phyloP scores from a whole-genome alignment of 345 rosid genomes.

The Euphorbia lathyris region DNA sequence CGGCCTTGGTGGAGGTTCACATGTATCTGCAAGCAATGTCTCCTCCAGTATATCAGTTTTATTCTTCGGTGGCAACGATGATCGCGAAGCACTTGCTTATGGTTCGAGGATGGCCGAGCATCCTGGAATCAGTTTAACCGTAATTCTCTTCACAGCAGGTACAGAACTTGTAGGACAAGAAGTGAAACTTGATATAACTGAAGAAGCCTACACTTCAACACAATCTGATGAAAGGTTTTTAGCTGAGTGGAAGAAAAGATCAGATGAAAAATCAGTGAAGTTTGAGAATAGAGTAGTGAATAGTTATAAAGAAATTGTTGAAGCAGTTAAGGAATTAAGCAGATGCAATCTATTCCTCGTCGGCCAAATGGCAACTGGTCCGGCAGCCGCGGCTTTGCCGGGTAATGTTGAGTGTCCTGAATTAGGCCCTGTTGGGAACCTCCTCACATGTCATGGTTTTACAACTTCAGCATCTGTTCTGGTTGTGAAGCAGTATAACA shows the following conservation, averaged over 20 bases:
- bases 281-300: slow-evolving; percentile 25
- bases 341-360: slow-evolving; percentile 22
- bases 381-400: slow-evolving; percentile 35
- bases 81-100: slow-evolving; percentile 75
- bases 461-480: slow-evolving; percentile 21
- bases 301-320: slow-evolving; percentile 12
- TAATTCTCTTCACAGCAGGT: slow-evolving; percentile 43
- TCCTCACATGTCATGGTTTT: slow-evolving; percentile 16
- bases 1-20: slow-evolving; percentile 70
- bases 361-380: slow-evolving; percentile 16
- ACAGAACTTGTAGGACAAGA: slow-evolving; percentile 29
- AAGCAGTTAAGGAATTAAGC: slow-evolving; percentile 5
- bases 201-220: slow-evolving; percentile 14
- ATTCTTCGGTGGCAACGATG: slow-evolving; percentile 83
- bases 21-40: slow-evolving; percentile 62
- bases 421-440: slow-evolving; percentile 50
- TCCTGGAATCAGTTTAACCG: slow-evolving; percentile 57
- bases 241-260: slow-evolving; percentile 30
- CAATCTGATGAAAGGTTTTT: slow-evolving; percentile 35
- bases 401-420: slow-evolving; percentile 45
- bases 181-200: slow-evolving; percentile 29
- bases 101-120: slow-evolving; percentile 77
- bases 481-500: slow-evolving; percentile 17
- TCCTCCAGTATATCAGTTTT: slow-evolving; percentile 49
- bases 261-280: slow-evolving; percentile 29